Conservation (phyloP, 352 stramenopile species). For the Phytophthora constricta region DNA sequence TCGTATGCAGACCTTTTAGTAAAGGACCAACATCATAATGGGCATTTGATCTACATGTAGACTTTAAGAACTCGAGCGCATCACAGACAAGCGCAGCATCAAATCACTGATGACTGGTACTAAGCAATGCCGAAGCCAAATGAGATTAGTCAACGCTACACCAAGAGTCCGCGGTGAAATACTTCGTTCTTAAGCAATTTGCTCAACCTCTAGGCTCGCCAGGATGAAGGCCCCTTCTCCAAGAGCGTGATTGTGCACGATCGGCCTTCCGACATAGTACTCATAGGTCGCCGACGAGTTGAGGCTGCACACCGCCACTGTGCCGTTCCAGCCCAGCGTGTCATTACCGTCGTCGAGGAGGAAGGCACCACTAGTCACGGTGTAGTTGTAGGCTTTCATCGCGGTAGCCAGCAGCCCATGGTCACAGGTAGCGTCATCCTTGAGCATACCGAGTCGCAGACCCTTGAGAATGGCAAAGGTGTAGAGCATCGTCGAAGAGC, state of each 20-base stretch:
- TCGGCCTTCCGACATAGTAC: conserved; percentile 34
- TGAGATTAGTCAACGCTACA: too few species aligned
- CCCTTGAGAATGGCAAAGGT: conserved; percentile 41
- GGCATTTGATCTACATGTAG: too few species aligned
- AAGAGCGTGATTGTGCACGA: conserved; percentile 29
- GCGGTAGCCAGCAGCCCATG: conserved; percentile 9
- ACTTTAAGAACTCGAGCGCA: too few species aligned
- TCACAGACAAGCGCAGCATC: too few species aligned
- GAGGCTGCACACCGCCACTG: conserved; percentile 33
- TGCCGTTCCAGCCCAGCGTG: conserved; percentile 33
- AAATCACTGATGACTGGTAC: too few species aligned
- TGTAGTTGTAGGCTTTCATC: conserved; percentile 33
- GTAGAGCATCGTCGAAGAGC: conserved; percentile 41
- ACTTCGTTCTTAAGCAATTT: background rate
- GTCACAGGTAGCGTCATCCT: conserved; percentile 7
- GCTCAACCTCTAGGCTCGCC: background rate
- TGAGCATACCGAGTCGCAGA: conserved; percentile 33
- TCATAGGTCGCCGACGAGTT: conserved; percentile 38
- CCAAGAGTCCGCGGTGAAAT: too few species aligned
- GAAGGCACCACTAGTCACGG: conserved; percentile 24
- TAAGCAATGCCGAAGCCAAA: too few species aligned
- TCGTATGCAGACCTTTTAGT: too few species aligned
- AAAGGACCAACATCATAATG: too few species aligned
- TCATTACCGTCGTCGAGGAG: conserved; percentile 27
- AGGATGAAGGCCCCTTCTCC: background rate